Percentiles rank a stretch among this genome's conserved stretches.
Evolutionary conservation across 2,329 filamentous ascomycete genomes (phyloP).

Genomic region (Diaporthe citrichinensis): DNA sequence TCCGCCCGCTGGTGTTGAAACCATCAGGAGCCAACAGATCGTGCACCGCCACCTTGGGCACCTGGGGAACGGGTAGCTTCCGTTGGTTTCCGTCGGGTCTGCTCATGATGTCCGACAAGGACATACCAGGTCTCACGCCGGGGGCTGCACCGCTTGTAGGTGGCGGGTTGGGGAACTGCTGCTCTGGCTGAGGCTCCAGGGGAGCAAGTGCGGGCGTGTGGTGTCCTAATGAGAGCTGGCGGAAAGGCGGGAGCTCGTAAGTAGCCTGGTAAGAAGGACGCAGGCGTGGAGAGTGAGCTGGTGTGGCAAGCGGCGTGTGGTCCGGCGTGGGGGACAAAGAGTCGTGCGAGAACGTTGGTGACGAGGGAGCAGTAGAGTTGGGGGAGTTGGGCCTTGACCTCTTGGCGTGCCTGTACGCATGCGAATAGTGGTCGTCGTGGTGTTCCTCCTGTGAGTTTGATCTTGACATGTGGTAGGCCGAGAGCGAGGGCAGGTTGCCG

Average conservation of each 20-base stretch:
- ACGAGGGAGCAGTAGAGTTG: slow-evolving; percentile 95
- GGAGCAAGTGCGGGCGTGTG: slow-evolving; percentile 70
- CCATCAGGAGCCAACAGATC: slow-evolving; percentile 81
- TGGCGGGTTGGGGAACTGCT: slow-evolving; percentile 55
- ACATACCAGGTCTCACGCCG: slow-evolving; percentile 75
- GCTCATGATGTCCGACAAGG: slow-evolving; percentile 93
- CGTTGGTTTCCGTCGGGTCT: slow-evolving; percentile 88
- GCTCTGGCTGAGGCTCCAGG: slow-evolving; percentile 70
- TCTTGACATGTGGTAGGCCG: slow-evolving; percentile 94
- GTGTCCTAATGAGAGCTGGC: slow-evolving; percentile 70
- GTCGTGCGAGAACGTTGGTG: slow-evolving; percentile 96
- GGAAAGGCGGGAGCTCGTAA: slow-evolving; percentile 86
- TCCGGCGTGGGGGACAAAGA: slow-evolving; percentile 96
- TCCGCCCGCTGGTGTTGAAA: slow-evolving; percentile 81
- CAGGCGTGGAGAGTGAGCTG: slow-evolving; percentile 93
- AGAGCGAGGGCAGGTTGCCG: slow-evolving; percentile 80
- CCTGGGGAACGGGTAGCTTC: slow-evolving; percentile 91
- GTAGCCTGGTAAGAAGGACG: slow-evolving; percentile 80
- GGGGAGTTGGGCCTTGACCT: slow-evolving; percentile 94
- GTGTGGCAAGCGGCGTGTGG: slow-evolving; percentile 97
- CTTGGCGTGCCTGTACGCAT: slow-evolving; percentile 80
- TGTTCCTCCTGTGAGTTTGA: slow-evolving; percentile 87
- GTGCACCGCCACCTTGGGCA: slow-evolving; percentile 90
- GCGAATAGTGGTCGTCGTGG: slow-evolving; percentile 81
- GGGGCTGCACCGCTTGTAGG: slow-evolving; percentile 48